Evolutionary conservation across 495 filamentous ascomycete genomes (phyloP).

Genomic region (Talaromyces proteolyticus): DNA sequence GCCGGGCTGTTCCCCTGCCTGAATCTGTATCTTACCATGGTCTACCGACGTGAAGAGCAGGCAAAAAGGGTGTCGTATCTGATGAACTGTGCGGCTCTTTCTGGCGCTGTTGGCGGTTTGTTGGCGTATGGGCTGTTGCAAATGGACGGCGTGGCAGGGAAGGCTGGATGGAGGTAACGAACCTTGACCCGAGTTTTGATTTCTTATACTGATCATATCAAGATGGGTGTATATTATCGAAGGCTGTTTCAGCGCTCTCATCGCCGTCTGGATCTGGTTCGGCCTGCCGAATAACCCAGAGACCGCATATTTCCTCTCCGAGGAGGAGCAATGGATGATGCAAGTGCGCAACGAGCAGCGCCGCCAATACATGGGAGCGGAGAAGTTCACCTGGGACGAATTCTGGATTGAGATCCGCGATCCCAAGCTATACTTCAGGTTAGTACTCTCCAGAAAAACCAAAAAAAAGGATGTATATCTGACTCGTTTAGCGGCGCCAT

Average conservation of each 20-base stretch:
- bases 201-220: not conserved
- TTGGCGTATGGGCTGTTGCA: constrained; percentile 39
- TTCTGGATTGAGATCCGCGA: constrained; percentile 35
- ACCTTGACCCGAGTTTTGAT: not conserved
- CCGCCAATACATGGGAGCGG: constrained; percentile 39
- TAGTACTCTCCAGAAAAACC: not conserved
- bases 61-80: constrained; percentile 36
- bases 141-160: constrained; percentile 35
- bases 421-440: constrained; percentile 29
- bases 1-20: constrained; percentile 66
- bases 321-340: constrained; percentile 47
- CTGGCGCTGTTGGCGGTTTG: constrained; percentile 38
- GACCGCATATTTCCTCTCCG: constrained; percentile 44
- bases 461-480: not conserved
- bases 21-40: constrained; percentile 44
- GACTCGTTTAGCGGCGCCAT: constrained; percentile 24
- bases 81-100: constrained; percentile 37
- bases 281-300: constrained; percentile 51
- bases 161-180: constrained; percentile 37
- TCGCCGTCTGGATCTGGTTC: constrained; percentile 46
- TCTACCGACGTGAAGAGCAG: constrained; percentile 42
- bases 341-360: constrained; percentile 34
- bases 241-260: constrained; percentile 42
- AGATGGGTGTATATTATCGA: constrained; percentile 51
- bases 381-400: constrained; percentile 46